phyloP scores from a whole-genome alignment of 805 yeast genomes.

The Metschnikowia cerradonensis region DNA sequence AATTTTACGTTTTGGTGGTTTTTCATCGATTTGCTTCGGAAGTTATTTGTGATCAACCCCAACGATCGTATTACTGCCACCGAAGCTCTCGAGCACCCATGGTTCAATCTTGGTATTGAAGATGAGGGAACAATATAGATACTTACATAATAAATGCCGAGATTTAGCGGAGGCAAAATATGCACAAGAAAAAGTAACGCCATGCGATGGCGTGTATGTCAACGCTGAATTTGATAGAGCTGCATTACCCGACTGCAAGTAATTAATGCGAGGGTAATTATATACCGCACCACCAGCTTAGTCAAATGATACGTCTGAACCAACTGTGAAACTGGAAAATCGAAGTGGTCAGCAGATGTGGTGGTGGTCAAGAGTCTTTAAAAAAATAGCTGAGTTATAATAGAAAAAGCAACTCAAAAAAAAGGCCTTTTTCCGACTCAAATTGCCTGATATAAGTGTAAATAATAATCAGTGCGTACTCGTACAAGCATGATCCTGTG shows the following conservation, averaged over 20 bases:
- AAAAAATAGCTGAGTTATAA: background rate
- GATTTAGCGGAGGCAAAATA: background rate
- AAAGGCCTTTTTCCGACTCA: background rate
- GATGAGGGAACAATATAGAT: conserved; percentile 39
- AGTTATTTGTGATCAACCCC: conserved; percentile 39
- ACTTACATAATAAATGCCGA: background rate
- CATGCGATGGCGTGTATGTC: background rate
- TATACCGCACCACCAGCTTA: background rate
- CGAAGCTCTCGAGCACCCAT: conserved; percentile 45
- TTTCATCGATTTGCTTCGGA: conserved; percentile 46
- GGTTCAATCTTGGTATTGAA: conserved; percentile 45
- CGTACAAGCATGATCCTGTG: background rate
- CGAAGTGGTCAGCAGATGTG: too few species aligned
- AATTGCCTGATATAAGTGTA: background rate
- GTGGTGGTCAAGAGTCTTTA: too few species aligned
- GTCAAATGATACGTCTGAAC: background rate
- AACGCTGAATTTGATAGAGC: background rate
- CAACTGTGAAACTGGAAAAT: background rate
- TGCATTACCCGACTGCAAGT: background rate
- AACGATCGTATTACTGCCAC: conserved; percentile 35
- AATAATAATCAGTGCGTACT: background rate
- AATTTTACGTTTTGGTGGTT: conserved; percentile 80
- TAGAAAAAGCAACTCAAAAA: background rate
- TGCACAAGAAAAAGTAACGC: background rate
- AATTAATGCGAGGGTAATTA: background rate